Base-by-base conservation (phyloP, 345 rosid genomes). In the Nephelium lappaceum region DNA sequence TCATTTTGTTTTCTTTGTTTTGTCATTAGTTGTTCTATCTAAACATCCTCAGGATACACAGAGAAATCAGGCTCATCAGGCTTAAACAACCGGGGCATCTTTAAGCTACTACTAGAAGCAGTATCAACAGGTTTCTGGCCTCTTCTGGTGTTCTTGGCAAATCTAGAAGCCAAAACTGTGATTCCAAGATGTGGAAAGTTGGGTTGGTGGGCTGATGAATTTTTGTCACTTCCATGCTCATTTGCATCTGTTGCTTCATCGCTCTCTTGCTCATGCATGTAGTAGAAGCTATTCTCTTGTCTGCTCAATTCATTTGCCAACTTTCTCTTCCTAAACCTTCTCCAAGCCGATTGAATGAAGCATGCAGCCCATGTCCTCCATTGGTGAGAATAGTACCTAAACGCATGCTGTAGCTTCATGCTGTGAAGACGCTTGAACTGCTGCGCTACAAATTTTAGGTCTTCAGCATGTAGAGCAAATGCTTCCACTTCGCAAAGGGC, bases 361-460 rank as follows among this genome's bases (percentile, higher is more conserved):
- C 98, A 93, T 4, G 95, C 84, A 10, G 89, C 97, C 98, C 99
- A 94, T 38, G 97, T 89, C 79, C 97, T 71, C 98, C 98, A 96
- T 58, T 93, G 98, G 78, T 92, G 99, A 39, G 98, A 96, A 74
- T 96, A 96, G 86, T 94, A 92, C 88, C 97, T 87, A 74, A 96
- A 96, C n/a, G 98, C 95, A 39, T 93, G 98, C 84, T 94, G 99
- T 4, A 93, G 86, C 66, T 82, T 89, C 88, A 87, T 96, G 90
- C 97, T 96, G 79, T 96, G 98, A 58, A 95, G 97, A 63, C 93
- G 85, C 81, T 93, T 94, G 89, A 96, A 96, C 69, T 96, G 99
- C 77, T 88, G 89, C 0, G 95, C 94, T 5, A 94, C 93, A 16
- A 89, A 93, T 64, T 87, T 91, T 21, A 96, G 97, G 78, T 96